These are phyloP conservation scores for Aspergillus novofumigatus DNA, from an alignment of 2,329 filamentous ascomycete species.

Conservation along the genomic window DNA sequence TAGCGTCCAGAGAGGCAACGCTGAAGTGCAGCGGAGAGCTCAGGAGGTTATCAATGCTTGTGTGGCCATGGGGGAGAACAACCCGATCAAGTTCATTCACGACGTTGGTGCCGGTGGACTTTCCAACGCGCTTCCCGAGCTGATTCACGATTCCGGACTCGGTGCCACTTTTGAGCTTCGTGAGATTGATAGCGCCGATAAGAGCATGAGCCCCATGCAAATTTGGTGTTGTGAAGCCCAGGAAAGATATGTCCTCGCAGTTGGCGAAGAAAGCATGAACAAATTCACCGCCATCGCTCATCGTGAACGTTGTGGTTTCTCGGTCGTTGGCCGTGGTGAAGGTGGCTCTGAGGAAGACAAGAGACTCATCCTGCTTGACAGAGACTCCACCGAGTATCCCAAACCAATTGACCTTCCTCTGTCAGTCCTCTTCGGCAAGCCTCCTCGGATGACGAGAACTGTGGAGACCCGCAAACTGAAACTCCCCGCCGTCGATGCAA, in stretches of 20 bases:
- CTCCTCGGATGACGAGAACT: slow-evolving; percentile 71
- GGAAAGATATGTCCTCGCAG: slow-evolving; percentile 88
- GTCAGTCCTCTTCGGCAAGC: slow-evolving; percentile 81
- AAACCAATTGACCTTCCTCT: slow-evolving; percentile 85
- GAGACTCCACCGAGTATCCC: slow-evolving; percentile 69
- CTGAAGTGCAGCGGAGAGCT: slow-evolving; percentile 89
- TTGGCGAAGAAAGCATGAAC: slow-evolving; percentile 76
- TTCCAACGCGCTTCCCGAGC: slow-evolving; percentile 77
- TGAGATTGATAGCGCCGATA: slow-evolving; percentile 85
- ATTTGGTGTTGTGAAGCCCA: slow-evolving; percentile 99
- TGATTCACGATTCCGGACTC: slow-evolving; percentile 86
- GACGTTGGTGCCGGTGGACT: slow-evolving; percentile 93
- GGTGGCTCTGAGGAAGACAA: slow-evolving; percentile 62
- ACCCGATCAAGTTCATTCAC: slow-evolving; percentile 94
- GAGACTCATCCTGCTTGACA: slow-evolving; percentile 74
- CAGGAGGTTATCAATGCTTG: slow-evolving; percentile 99
- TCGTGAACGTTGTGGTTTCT: slow-evolving; percentile 87
- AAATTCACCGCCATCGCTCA: slow-evolving; percentile 64
- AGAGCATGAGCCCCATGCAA: slow-evolving; percentile 88
- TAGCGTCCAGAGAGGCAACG: slow-evolving; percentile 94
- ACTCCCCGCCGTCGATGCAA: slow-evolving; percentile 70
- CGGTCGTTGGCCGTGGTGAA: slow-evolving; percentile 76
- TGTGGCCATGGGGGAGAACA: slow-evolving; percentile 74
- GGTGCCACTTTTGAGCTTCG: slow-evolving; percentile 93
- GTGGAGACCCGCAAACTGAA: slow-evolving; percentile 66